Evolutionary conservation across 768 basidiomycete species (phyloP), one percentile per base, ranked within the genome.

Genomic region (Pisolithus tinctorius): DNA sequence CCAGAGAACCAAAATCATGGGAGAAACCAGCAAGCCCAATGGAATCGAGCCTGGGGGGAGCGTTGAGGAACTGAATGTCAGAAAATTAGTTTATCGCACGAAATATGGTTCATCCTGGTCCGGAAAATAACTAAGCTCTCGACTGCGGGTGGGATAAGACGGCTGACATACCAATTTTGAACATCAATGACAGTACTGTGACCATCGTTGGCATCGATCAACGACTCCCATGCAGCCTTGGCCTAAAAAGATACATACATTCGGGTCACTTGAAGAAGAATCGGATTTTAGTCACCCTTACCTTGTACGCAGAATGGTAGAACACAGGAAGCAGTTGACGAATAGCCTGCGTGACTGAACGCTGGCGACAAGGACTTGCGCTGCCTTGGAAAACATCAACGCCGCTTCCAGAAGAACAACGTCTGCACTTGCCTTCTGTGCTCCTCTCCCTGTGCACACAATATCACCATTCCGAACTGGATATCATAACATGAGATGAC

Each of bases 1-100:
- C 65, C 16, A 78, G 63, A 0, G 73, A 59, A 7, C 68, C 68
- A 53, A 77, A 77, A 54, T 75, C 66, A 58, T 75, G 72, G 20
- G 20, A 20, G 20, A 20, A 20, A 20, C 20, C 20, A 20, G 20
- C 20, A 2, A 20, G 20, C 20, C 76, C 74, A 45, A 75, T 68
- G 45, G 65, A 69, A 55, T 77, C 76, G 4, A 77, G 63, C 1
- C 74, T 74, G 45, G 1, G 9, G 11, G 7, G 27, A 43, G 9
- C 17, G 0, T 30, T 13, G 23, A 13, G 26, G 47, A 6, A 16
- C n/a, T n/a, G 30, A 25, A n/a, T 16, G 27, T 4, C 40, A 26
- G 27, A n/a, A 23, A 25, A 8, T 7, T 16, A 11, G 1, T n/a
- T 46, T 26, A 1, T 20, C 20, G 20, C 26, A 52, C 51, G 51